Base-by-base conservation (phyloP, 2,329 filamentous ascomycete genomes). In the Trematosphaeria pertusa region DNA sequence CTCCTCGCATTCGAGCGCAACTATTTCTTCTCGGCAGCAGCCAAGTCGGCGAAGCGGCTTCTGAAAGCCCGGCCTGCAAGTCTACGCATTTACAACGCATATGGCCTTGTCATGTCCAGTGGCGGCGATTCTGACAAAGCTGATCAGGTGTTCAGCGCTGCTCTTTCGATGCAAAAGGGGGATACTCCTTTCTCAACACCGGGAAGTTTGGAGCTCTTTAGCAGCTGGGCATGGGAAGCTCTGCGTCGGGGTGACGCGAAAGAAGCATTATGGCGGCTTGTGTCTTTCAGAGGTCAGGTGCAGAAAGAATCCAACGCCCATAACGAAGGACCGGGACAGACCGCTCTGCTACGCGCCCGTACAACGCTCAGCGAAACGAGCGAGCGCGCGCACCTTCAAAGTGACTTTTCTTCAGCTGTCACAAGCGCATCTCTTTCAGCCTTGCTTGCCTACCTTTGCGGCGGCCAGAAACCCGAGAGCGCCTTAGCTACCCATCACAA, bases 41-140 rank as follows among this genome's bases (percentile, higher is more conserved):
- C 83, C 56, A 95, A 90, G 64, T 76, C 80, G 5, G 89, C 90
- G 0, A 96, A 90, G 61, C 72, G 73, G 5, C 74, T 96, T 0
- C 71, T 97, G n/a, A 93, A 88, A 63, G 79, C 78, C 37, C 81
- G 83, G 44, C 77, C 85, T 0, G 77, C 82, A 1, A 87, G 84
- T 57, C 67, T 89, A 3, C 75, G 78, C 11, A 75, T 97, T 0
- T 97, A 95, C 71, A 88, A 91, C 56, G 84, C 86, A 0, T 96
- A 93, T 62, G 89, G 87, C 0, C 72, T 90, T 11, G 83, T 91
- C 3, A 89, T 96, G 69, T 78, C 73, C 55, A 75, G 76, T 1
- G 80, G 79, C 21, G 82, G 79, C 0, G 86, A 87, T 18, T 56
- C 65, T 1, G 77, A 82, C 0, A 75, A 83, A 36, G 86, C 87